Evolutionary conservation across 2,329 filamentous ascomycete genomes (phyloP), one percentile per base, ranked within the genome.

Genomic region (Huntiella decipiens): DNA sequence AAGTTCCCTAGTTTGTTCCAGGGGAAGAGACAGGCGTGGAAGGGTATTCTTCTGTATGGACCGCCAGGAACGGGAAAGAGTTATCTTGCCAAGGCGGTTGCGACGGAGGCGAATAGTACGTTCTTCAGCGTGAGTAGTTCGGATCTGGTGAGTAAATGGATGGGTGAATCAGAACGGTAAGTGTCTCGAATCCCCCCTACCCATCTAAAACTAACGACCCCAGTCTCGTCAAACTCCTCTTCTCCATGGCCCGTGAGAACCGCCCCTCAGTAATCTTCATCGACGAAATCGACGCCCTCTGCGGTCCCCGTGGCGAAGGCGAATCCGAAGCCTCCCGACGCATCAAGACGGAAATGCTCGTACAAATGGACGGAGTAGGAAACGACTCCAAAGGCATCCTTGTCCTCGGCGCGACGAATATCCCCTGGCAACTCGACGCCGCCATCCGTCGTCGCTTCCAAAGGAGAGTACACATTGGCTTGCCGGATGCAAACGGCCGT

Each of bases 221-320:
- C 56, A 92, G 86, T 57, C 73, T 98, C 54, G 91, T 98, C 48
- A 96, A 96, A 59, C 82, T 93, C 52, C 73, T 98, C 8, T 98
- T 98, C 66, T 85, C 82, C 55, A 95, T 98, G 83, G 91, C 91
- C 1, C 79, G 92, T 61, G 91, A 98, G 61, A 96, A 95, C 63
- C 94, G 91, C 56, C 91, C 91, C 1, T 91, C 87, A 1, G 95
- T 98, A 59, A 95, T 96, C 62, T 96, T 96, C 65, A 95, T 96
- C 57, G 88, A 96, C 61, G 88, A 96, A 63, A 86, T 96, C 52
- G 91, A 98, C 61, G 91, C 91, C 4, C 77, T 98, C 1, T 96
- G 91, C 58, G 91, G 91, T 0, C 87, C 88, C 6, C 77, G 91
- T 54, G 76, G 75, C 52, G 91, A 98, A 70, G 91, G 64, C 56